phyloP scores from a whole-genome alignment of 805 yeast species.

The Barnettozyma vustinii region DNA sequence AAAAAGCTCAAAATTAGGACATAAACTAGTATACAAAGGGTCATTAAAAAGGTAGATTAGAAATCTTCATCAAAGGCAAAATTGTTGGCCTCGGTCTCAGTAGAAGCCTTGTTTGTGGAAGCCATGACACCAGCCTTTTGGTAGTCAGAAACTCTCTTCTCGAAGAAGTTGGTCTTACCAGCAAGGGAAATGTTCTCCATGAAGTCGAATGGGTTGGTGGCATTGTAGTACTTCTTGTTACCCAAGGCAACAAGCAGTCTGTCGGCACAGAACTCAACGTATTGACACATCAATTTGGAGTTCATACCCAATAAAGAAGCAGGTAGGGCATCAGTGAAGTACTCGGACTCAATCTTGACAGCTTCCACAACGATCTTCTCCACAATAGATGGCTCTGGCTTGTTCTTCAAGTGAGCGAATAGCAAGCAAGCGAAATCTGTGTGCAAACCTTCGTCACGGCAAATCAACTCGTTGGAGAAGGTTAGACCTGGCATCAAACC shows the following conservation, averaged over 20 bases:
- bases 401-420: constrained; percentile 87
- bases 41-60: constrained; percentile 32
- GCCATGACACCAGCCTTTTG: constrained; percentile 99
- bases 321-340: constrained; percentile 93
- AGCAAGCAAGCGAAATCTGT: constrained; percentile 96
- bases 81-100: constrained; percentile 41
- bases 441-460: constrained; percentile 98
- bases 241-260: constrained; percentile 89
- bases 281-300: constrained; percentile 89
- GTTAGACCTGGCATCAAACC: constrained; percentile 99
- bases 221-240: constrained; percentile 82
- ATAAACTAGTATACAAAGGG: constrained; percentile 3
- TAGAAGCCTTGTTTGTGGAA: constrained; percentile 42
- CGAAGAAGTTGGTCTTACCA: constrained; percentile 98
- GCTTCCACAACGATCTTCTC: constrained; percentile 91
- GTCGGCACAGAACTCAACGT: constrained; percentile 96
- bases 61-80: constrained; percentile 93
- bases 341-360: constrained; percentile 88
- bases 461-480: constrained; percentile 93
- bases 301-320: constrained; percentile 94
- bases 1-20: neutral
- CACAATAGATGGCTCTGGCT: constrained; percentile 76
- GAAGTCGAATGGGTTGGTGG: constrained; percentile 91
- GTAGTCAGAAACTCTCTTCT: constrained; percentile 97
- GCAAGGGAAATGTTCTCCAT: constrained; percentile 98